A percentile compares a stretch with the other conserved stretches of the same genome.
These are phyloP conservation scores for Leucosporidium scottii DNA, from an alignment of 768 basidiomycete genomes.

Conservation along the genomic window DNA sequence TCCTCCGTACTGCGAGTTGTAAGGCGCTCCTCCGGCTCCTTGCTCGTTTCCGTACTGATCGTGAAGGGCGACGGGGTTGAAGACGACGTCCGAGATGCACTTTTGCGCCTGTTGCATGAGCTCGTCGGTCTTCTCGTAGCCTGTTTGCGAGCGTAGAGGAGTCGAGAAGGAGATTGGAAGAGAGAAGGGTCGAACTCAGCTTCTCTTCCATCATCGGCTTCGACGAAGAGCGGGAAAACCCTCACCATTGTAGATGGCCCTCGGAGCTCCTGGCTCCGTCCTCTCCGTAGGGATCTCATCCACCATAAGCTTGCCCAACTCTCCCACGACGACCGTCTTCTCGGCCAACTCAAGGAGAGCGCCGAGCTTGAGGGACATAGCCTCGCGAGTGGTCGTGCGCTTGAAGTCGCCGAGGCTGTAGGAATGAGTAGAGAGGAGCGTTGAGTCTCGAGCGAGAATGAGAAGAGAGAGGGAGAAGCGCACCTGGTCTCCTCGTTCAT, in stretches of 20 bases:
- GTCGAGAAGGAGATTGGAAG: neutral
- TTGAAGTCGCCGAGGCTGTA: constrained; percentile 45
- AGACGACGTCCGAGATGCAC: constrained; percentile 40
- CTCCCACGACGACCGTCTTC: constrained; percentile 45
- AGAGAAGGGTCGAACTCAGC: neutral
- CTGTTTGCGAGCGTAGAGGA: neutral
- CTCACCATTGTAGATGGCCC: constrained; percentile 43
- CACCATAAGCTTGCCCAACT: constrained; percentile 46
- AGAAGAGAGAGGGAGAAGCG: neutral
- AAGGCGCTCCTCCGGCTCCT: neutral
- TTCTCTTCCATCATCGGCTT: no score
- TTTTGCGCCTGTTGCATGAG: constrained; percentile 41
- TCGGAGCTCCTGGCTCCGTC: constrained; percentile 44
- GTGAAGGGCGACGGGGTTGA: constrained; percentile 26
- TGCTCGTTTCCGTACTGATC: neutral
- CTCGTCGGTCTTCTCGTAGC: constrained; percentile 42
- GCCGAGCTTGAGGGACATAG: constrained; percentile 45
- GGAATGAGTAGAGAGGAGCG: neutral
- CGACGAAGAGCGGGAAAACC: neutral
- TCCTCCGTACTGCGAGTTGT: constrained; percentile 17
- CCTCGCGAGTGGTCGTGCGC: constrained; percentile 43
- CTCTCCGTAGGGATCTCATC: constrained; percentile 46
- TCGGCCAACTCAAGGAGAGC: constrained; percentile 46
- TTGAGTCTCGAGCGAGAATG: neutral
- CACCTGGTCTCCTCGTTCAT: constrained; percentile 34